These are phyloP conservation scores for Cryptosporidium bovis DNA, from an alignment of 169 alveolate genomes.

Conservation along the genomic window DNA sequence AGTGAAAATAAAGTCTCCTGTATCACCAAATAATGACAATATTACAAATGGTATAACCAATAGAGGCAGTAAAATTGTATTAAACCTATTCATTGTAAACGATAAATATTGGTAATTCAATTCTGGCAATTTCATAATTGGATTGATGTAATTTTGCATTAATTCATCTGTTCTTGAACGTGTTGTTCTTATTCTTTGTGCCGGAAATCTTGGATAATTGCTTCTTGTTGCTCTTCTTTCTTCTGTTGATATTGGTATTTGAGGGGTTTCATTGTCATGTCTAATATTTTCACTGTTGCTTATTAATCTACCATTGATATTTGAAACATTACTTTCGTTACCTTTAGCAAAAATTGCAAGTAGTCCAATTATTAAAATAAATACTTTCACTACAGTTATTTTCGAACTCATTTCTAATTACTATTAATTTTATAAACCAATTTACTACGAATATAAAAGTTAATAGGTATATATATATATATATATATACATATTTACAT, in stretches of 20 bases:
- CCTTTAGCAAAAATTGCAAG: too few relatives aligned
- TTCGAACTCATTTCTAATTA: conserved; percentile 7
- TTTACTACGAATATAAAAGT: not conserved
- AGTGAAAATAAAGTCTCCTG: conserved; percentile 64
- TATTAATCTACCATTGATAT: conserved; percentile 4
- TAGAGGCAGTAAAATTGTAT: not conserved
- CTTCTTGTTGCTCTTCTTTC: conserved; percentile 10
- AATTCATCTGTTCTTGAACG: conserved; percentile 34
- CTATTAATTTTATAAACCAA: not conserved
- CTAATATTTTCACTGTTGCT: conserved; percentile 14
- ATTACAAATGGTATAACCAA: conserved; percentile 17
- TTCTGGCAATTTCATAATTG: conserved; percentile 66
- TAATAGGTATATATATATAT: not conserved
- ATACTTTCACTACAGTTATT: conserved; percentile 4
- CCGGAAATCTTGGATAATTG: conserved; percentile 57
- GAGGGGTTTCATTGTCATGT: conserved; percentile 41
- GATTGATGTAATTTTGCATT: conserved; percentile 28
- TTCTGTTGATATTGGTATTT: conserved; percentile 38
- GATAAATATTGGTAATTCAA: conserved; percentile 69
- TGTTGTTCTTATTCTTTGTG: conserved; percentile 51
- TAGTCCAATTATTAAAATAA: not conserved
- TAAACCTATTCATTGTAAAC: conserved; percentile 53
- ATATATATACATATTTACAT: not conserved
- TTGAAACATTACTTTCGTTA: too few relatives aligned
- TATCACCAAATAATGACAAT: conserved; percentile 65